phyloP scores from a whole-genome alignment of 805 yeast genomes.

The Candida corydali region DNA sequence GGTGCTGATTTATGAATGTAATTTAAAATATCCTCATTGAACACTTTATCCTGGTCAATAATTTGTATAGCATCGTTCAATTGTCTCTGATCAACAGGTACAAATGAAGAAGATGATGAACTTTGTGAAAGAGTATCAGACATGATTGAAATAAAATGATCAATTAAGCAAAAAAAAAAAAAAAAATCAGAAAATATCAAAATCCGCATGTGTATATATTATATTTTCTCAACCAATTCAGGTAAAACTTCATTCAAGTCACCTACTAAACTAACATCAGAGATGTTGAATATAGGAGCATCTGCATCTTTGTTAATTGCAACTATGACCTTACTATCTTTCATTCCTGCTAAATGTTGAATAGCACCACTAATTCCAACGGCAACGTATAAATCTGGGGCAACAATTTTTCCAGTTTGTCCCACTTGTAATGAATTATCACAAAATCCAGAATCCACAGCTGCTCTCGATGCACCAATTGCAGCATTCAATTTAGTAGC shows the following conservation, averaged over 20 bases:
- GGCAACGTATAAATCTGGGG: conserved; percentile 92
- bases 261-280: conserved; percentile 87
- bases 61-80: conserved; percentile 50
- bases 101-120: conserved; percentile 36
- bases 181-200: too few species aligned
- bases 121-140: conserved; percentile 7
- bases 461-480: conserved; percentile 97
- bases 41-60: conserved; percentile 56
- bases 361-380: conserved; percentile 96
- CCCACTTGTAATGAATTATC: conserved; percentile 97
- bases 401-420: conserved; percentile 96
- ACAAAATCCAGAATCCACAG: conserved; percentile 93
- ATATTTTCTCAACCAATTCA: conserved; percentile 77
- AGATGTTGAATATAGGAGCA: conserved; percentile 87
- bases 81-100: conserved; percentile 29
- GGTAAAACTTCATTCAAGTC: conserved; percentile 85
- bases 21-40: conserved; percentile 35
- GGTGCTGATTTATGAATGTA: conserved; percentile 32
- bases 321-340: conserved; percentile 88
- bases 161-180: too few species aligned
- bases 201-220: conserved; percentile 6
- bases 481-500: conserved; percentile 87
- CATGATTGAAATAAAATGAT: conserved; percentile 1
- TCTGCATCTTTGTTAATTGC: conserved; percentile 94
- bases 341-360: conserved; percentile 98